Base-by-base conservation (phyloP, 371 early-diverging fungal species). In the Syncephalis plumigaleata region DNA sequence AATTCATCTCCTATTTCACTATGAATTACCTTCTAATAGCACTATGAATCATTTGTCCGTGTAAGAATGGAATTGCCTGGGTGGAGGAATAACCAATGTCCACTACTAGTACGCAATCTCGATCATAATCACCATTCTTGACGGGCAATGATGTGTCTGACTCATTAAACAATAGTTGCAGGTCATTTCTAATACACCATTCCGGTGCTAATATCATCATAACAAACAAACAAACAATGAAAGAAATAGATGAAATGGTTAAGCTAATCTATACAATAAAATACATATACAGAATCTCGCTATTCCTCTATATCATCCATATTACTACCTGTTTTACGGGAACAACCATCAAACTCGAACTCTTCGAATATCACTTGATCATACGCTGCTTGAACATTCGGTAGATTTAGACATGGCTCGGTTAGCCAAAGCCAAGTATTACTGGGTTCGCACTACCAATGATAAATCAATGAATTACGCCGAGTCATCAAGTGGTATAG, bases 361-460 rank as follows among this genome's bases (percentile, higher is more conserved):
- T 84, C 86, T 54, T 89, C 90, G 65, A 86, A 89, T 9, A 84
- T 63, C 3, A 89, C 68, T 61, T 89, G 84, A 59, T 89, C 87
- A 48, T 79, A 79, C 4, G 66, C 58, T 20, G 74, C 64, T 49
- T 77, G 79, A 39, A 87, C 71, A 46, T 64, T 68, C 9, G 73
- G 72, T 36, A 89, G 58, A 57, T 87, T 87, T 53, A 87, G 74
- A 40, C 73, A 70, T 17, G 90, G 90, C 39, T 87, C 88, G 3
- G 85, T 83, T 16, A 87, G 50, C n/a, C 82, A 18, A 15, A 90
- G 55, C 9, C 62, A 62, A 1, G 79, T 80, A 8, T 70, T 63
- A 36, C 58, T 50, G 16, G 88, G 79, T 17, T 75, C 66, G 48
- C 76, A 70, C 69, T 77, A 55, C 20, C 9, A 31, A 31, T 31